phyloP scores from a whole-genome alignment of 495 filamentous ascomycete genomes.

The Aspergillus leporis region DNA sequence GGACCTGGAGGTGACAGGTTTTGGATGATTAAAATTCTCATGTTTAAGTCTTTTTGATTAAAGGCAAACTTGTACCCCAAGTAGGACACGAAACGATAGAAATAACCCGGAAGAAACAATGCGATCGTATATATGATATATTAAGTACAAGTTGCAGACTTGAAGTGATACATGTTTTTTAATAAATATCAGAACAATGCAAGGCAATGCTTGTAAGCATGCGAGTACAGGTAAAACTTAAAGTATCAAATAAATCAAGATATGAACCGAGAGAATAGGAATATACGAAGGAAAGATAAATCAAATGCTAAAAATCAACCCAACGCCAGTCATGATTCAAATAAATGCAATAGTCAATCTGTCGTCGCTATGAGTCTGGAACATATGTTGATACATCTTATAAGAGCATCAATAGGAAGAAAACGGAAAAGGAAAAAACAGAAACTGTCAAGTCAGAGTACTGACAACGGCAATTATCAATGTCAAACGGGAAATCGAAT shows the following conservation, averaged over 20 bases:
- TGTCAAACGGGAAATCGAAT: conserved; percentile 20
- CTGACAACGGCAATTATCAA: not conserved
- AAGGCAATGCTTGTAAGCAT: not conserved
- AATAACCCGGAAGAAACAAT: not conserved
- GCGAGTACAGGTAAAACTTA: not conserved
- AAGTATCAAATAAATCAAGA: not conserved
- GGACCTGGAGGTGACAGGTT: too few species aligned
- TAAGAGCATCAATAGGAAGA: not conserved
- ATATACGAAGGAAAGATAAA: not conserved
- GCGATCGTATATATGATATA: not conserved
- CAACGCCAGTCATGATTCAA: not conserved
- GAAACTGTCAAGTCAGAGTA: not conserved
- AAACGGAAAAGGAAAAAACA: not conserved
- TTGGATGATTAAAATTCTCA: too few species aligned
- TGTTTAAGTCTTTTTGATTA: too few species aligned
- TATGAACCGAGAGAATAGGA: not conserved
- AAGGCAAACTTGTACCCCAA: too few species aligned
- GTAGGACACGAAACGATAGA: not conserved
- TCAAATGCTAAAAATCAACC: not conserved
- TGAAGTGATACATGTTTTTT: not conserved
- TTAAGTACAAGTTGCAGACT: not conserved
- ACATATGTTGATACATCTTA: conserved; percentile 5
- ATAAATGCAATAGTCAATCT: not conserved
- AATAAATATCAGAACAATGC: not conserved
- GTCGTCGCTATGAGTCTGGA: not conserved